Base-by-base conservation (phyloP, 2,329 filamentous ascomycete species). In the Drechslerella dactyloides region DNA sequence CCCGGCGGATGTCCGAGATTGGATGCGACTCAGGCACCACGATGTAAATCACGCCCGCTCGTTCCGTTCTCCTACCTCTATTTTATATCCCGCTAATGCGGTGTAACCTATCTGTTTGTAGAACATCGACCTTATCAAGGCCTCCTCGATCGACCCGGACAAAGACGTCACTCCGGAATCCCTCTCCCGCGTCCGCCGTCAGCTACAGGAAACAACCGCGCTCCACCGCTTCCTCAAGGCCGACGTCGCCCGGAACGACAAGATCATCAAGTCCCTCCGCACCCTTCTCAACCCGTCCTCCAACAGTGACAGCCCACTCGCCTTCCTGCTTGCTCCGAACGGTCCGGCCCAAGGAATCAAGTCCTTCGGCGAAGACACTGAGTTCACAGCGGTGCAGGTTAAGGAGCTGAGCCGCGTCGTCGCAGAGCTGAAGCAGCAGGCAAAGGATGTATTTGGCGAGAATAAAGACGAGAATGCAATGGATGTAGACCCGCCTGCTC, bases 21-120 rank as follows among this genome's bases (percentile, higher is more conserved):
- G 90, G 86, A 88, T 97, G 74, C 84, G 89, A 59, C 82, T 99
- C 74, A 85, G 86, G 53, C 93, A 97, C 82, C 97, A 99, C 81
- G 87, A 92, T 79, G 90, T 87, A 78, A 30, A 78, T 58, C 13
- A 33, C 27, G 8, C 8, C 27, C 8, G 3, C 8, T 33, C 27
- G 3, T 33, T 33, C 83, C 82, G 27, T 56, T 42, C 17, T 56
- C 24, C 19, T 21, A 4, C 19, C 19, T 2, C 4, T 42, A 15
- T 56, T 15, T 13, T 2, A 42, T 42, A 15, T 15, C 4, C 15
- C 3, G 72, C 73, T 27, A 52, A 53, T 10, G 30, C 1, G 2
- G 3, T 40, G 35, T 55, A 40, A 10, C n/a, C 54, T 50, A 21
- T 21, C 27, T 33, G 4, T 33, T 33, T 33, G 27, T 13, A 69